Percentiles rank a stretch among this genome's conserved stretches.
These are phyloP conservation scores for Coprinellus aureogranulatus DNA, from an alignment of 768 basidiomycete species.

Conservation along the genomic window DNA sequence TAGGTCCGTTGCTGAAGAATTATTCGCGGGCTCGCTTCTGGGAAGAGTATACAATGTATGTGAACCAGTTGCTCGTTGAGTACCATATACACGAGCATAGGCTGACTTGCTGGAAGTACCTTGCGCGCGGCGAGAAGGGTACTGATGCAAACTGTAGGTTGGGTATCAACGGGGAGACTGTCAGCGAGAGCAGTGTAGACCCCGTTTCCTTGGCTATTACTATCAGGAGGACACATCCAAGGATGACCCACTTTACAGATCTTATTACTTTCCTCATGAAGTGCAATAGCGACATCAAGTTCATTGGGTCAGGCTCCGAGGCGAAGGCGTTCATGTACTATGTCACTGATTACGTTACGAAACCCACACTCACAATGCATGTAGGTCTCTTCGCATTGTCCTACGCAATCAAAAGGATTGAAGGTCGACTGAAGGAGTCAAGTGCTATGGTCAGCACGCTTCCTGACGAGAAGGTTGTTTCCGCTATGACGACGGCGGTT, in stretches of 20 bases:
- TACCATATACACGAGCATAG: background rate
- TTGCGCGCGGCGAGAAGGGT: background rate
- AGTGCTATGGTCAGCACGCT: background rate
- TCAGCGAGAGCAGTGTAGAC: background rate
- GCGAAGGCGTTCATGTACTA: slow-evolving; percentile 33
- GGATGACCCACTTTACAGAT: background rate
- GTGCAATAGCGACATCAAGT: slow-evolving; percentile 22
- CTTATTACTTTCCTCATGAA: background rate
- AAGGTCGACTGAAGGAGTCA: background rate
- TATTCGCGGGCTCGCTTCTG: background rate
- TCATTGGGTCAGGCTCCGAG: slow-evolving; percentile 29
- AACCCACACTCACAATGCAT: slow-evolving; percentile 20
- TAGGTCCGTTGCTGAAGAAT: background rate
- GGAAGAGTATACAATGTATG: background rate
- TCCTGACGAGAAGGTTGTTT: background rate
- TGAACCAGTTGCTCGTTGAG: background rate
- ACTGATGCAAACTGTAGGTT: slow-evolving; percentile 7
- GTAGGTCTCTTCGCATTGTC: slow-evolving; percentile 12
- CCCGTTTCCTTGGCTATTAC: background rate
- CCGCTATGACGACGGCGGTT: background rate
- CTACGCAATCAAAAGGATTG: slow-evolving; percentile 8
- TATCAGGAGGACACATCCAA: background rate
- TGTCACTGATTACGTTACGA: slow-evolving; percentile 39
- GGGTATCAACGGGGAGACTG: slow-evolving; percentile 5
- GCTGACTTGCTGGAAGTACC: slow-evolving; percentile 1